Percentiles rank a stretch among this genome's conserved stretches.
phyloP scores from a whole-genome alignment of 208 protist genomes.

The Leishmania aethiopica region DNA sequence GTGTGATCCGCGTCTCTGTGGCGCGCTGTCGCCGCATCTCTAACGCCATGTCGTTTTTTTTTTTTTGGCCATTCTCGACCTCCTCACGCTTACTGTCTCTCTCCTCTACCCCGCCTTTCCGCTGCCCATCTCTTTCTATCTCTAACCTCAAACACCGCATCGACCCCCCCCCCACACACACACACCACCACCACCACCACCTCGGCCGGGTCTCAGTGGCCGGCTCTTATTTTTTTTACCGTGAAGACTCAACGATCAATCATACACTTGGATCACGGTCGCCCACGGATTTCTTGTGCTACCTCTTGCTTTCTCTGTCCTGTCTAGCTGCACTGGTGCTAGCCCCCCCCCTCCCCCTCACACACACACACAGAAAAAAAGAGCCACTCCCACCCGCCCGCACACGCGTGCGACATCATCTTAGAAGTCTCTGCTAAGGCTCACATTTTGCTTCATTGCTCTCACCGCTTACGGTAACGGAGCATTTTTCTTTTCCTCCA shows the following conservation, averaged over 20 bases:
- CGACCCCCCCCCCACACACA: not conserved
- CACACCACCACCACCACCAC: not conserved
- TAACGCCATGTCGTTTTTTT: not conserved
- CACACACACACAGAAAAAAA: too few relatives aligned
- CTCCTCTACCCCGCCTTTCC: not conserved
- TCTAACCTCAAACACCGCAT: not conserved
- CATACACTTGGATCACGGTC: not conserved
- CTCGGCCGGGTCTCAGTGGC: not conserved
- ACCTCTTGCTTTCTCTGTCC: conserved; percentile 4
- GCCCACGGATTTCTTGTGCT: not conserved
- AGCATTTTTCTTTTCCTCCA: not conserved
- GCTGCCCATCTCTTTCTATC: not conserved
- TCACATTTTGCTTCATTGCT: not conserved
- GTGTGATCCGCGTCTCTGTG: not conserved
- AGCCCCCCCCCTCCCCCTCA: too few relatives aligned
- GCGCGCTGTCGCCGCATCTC: not conserved
- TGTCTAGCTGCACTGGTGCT: not conserved
- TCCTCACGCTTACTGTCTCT: not conserved
- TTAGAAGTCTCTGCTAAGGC: not conserved
- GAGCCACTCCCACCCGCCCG: not conserved
- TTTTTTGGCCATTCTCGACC: not conserved
- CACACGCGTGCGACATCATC: not conserved
- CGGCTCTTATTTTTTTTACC: not conserved
- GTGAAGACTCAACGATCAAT: not conserved
- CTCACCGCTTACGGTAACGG: not conserved